Evolutionary conservation across 1,284 basidiomycete species (phyloP), one percentile per base, ranked within the genome.

Genomic region (Hemileia vastatrix): DNA sequence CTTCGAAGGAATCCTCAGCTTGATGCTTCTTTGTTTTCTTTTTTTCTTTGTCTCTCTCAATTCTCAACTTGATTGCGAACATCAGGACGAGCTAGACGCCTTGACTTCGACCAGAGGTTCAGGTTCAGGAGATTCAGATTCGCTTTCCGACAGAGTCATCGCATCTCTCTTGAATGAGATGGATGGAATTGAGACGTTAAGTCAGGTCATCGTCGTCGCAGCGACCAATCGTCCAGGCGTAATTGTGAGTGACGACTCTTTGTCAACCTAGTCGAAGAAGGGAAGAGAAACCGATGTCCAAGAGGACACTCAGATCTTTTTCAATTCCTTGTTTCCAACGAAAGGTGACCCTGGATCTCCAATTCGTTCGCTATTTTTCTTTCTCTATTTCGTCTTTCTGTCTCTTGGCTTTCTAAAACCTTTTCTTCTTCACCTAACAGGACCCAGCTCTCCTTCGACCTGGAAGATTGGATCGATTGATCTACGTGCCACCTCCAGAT

Each of bases 241-340:
- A 15, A 86, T 99, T 36, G 92, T 92, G 66, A 31, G n/a, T n/a
- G n/a, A 93, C 93, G 32, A 94, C 95, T 0, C 78, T 98, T 45
- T 80, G 94, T 54, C 80, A 95, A 40, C 95, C 95, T 2, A 95
- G 94, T 1, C 80, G 94, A n/a, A n/a, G 66, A 94, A 98, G 70
- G 94, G 98, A 76, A 81, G 90, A 67, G 94, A 98, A 77, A 90
- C 98, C 49, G 95, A 98, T 76, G 93, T 98, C 68, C 93, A 91
- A 85, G 66, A 67, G 79, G 71, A 15, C 0, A 6, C n/a, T 9
- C 51, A 13, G 6, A 23, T 18, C 19, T 2, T 36, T 15, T 13
- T 40, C 60, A 2, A 51, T 47, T 23, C 3, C n/a, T 18, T n/a
- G n/a, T n/a, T n/a, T n/a, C n/a, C n/a, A n/a, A n/a, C n/a, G n/a